Base-by-base conservation (phyloP, 1,284 basidiomycete species). In the Fomitopsis betulina region DNA sequence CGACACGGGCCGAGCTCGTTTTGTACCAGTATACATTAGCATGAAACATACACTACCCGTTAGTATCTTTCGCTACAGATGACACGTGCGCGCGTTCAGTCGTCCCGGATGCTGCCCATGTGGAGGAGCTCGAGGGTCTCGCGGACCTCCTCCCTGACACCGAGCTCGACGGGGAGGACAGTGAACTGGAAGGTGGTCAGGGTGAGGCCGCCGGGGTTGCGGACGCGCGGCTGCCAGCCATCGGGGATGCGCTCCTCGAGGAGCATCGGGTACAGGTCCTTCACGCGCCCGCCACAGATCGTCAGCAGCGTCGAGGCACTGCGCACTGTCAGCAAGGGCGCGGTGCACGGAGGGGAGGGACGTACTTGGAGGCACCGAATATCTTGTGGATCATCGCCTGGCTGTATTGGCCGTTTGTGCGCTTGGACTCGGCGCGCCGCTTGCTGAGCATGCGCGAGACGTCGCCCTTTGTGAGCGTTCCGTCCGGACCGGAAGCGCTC, bases 231-330 rank as follows among this genome's bases (percentile, higher is more conserved):
- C 68, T 90, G 85, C 87, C 88, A 91, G 7, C 82, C 82, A 0
- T 86, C 77, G 0, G 85, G 85, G 15, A 91, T 66, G 10, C 85
- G 79, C 63, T 91, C 89, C 43, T 91, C 84, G 3, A 77, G 68
- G 38, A 91, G 71, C 33, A 88, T 65, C 0, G 76, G 62, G 39
- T 80, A 73, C 12, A 91, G 65, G 62, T 88, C 86, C 3, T 76
- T 70, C 5, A 85, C 67, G 25, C 74, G 73, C 0, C 88, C 87
- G 3, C 87, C 89, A 63, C 87, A 86, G 54, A 87, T 83, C 0
- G 79, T 82, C 4, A 84, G 68, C 35, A 89, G 60, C 4, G 83
- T 85, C 1, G 84, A 78, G 6, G 81, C 75, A 71, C 84, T 85
- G 32, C 5, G 4, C 25, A 33, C 15, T 19, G 49, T 51, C 32